Evolutionary conservation across 768 basidiomycete genomes (phyloP), one percentile per base, ranked within the genome.

Genomic region (Boletus coccyginus): DNA sequence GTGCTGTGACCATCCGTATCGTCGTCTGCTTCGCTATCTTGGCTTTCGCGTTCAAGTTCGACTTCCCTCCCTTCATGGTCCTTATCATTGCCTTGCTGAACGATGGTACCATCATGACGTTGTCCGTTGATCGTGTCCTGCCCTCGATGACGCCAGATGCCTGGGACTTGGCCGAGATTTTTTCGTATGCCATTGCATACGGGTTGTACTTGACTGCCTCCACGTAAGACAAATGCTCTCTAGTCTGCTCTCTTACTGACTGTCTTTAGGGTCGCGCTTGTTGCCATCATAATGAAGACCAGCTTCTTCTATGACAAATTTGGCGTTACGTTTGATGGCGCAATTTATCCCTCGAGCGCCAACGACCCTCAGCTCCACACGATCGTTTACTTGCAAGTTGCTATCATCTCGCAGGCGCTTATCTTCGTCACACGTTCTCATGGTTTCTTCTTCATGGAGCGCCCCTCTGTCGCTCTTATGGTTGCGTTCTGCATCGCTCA

Each of bases 41-140:
- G 71, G 91, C 92, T 43, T 98, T 98, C 73, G 88, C 87, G 36
- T 98, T 94, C 87, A 85, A 88, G 80, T 94, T 96, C 76, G 90
- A 97, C 75, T 98, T 98, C 93, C 96, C 96, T 62, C 94, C 96
- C 13, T 98, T 98, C 85, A 98, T 98, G 96, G 86, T 98, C 64
- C 89, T 98, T 73, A 92, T 98, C 74, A 94, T 98, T 62, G 96
- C 96, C 56, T 82, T 98, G 38, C 78, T 97, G 64, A 98, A 98
- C 74, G 96, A 98, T 70, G 96, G 96, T 70, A 98, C 96, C 60
- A 98, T 98, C 82, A 97, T 98, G 94, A 98, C 96, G 8, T 81
- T 98, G 55, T 92, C 90, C 7, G 88, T 96, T 42, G 96, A 98
- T 74, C 92, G 96, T 70, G 96, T 98, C 53, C 75, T 98, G 63